Conservation (phyloP, 169 alveolate species). For the Plasmodium sp. region DNA sequence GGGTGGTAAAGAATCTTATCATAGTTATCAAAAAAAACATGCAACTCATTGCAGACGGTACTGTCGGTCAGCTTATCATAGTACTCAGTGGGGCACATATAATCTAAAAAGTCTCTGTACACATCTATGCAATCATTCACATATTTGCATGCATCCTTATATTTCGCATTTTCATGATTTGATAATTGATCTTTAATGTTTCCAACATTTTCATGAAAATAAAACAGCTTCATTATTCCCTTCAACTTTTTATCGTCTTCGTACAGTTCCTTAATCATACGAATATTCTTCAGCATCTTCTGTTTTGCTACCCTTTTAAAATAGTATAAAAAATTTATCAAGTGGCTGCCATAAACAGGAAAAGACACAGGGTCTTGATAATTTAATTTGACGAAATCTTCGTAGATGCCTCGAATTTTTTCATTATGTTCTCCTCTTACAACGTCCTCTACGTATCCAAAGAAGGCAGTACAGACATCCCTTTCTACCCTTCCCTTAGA, state of each 20-base stretch:
- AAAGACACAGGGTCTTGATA: not conserved
- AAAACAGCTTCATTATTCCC: not conserved
- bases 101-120: not conserved
- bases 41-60: conserved; percentile 1
- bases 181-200: not conserved
- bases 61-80: not conserved
- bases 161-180: not conserved
- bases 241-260: not conserved
- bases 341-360: not conserved
- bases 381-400: not conserved
- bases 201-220: not conserved
- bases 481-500: not conserved
- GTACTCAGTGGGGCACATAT: not conserved
- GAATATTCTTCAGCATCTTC: not conserved
- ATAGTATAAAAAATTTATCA: not conserved
- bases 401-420: not conserved
- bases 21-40: not conserved
- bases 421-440: not conserved
- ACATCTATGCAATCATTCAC: not conserved
- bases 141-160: not conserved
- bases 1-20: not conserved
- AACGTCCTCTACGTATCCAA: not conserved
- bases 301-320: not conserved
- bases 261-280: not conserved
- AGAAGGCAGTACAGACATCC: not conserved